Evolutionary conservation across 805 yeast species (phyloP).

Genomic region (Lipomyces starkeyi): DNA sequence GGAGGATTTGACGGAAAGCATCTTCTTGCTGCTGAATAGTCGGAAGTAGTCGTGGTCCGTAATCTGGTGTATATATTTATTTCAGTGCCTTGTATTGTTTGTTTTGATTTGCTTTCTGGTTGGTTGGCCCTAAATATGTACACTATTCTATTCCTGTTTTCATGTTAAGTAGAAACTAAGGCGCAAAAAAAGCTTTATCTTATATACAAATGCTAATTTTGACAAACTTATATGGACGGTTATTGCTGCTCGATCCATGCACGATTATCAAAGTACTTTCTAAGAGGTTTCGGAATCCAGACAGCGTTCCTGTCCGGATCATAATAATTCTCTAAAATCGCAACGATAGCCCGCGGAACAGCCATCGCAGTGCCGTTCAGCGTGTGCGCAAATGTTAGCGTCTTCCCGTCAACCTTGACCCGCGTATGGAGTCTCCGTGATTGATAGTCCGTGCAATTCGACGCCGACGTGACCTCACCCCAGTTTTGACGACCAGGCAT

Average conservation of each 20-base stretch:
- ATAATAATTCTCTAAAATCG: conserved; percentile 85
- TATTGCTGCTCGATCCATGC: conserved; percentile 44
- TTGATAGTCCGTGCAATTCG: conserved; percentile 93
- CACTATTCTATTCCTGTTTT: background rate
- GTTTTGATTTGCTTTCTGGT: background rate
- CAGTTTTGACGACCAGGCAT: conserved; percentile 95
- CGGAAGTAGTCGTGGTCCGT: background rate
- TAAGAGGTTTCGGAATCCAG: conserved; percentile 68
- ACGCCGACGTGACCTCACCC: conserved; percentile 92
- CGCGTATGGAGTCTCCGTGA: conserved; percentile 79
- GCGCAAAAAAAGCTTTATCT: background rate
- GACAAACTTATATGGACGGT: background rate
- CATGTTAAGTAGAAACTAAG: background rate
- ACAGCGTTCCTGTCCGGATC: conserved; percentile 62
- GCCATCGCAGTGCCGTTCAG: conserved; percentile 97
- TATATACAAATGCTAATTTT: background rate
- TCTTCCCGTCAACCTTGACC: conserved; percentile 49
- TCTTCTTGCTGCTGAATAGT: conserved; percentile 52
- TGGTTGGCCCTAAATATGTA: background rate
- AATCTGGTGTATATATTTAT: background rate
- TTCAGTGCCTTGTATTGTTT: background rate
- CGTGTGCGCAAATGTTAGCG: conserved; percentile 68
- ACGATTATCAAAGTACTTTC: conserved; percentile 74
- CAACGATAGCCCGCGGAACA: conserved; percentile 86
- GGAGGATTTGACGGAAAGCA: conserved; percentile 72